Evolutionary conservation across 768 basidiomycete genomes (phyloP), one percentile per base, ranked within the genome.

Genomic region (Amylocystis lapponica): DNA sequence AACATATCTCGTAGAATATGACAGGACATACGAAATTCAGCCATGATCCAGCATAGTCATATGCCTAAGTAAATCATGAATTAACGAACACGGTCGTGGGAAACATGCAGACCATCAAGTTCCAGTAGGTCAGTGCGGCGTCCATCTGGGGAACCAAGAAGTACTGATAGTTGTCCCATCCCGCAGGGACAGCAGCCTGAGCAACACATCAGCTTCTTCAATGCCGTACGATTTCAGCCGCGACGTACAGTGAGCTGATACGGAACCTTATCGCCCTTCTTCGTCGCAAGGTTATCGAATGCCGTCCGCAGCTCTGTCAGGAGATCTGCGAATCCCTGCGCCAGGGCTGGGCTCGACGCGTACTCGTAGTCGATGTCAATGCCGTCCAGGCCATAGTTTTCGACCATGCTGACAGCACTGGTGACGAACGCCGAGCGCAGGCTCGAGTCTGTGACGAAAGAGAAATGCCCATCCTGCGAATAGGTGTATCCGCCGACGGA

Each of bases 351-450:
- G 42, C 63, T 75, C 26, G 72, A 58, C 0, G 87, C 85, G 54
- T 83, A 90, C 62, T 92, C 88, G 61, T 81, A 90, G 61, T 91
- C 87, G 36, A 86, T 60, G 48, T 86, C 83, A 56, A 86, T 75
- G 40, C 88, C 88, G 53, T 90, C 88, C 39, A 92, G 76, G 0
- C 87, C 88, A 45, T 87, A 84, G 59, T 90, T 80, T 53, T 82
- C 74, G 36, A 84, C 65, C 9, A 87, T 54, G 35, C 72, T 69
- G 21, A 89, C 76, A 2, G 84, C 82, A 45, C 64, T 74, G 39
- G 57, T 53, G 22, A 84, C 79, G 53, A 86, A 86, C 11, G 64
- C 78, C 10, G 71, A 66, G 9, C 80, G 76, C 49, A 67, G 65
- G 20, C 61, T 54, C 0, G 74, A 49, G 33, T 70, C 63, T 1